phyloP scores from a whole-genome alignment of 1,284 basidiomycete genomes.

The Jaminaea rosea region DNA sequence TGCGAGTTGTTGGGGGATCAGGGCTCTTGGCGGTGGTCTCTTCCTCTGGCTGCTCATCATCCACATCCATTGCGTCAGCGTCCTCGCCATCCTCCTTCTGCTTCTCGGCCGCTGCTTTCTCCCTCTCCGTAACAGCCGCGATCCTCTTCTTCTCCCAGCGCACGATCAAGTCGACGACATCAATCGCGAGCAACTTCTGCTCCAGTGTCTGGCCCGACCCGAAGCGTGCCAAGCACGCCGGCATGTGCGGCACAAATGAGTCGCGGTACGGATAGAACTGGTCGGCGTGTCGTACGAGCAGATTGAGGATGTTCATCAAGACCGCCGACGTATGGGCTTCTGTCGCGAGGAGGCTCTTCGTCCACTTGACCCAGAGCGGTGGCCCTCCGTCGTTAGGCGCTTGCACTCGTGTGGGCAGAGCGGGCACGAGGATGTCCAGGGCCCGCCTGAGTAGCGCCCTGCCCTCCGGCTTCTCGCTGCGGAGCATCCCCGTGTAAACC shows the following conservation, averaged over 20 bases:
- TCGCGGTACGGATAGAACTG: conserved; percentile 89
- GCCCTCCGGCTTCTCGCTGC: conserved; percentile 67
- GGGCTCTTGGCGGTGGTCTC: not conserved
- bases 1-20: too few species aligned
- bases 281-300: conserved; percentile 82
- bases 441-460: conserved; percentile 73
- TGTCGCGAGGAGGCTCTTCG: conserved; percentile 76
- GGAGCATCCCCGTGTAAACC: conserved; percentile 89
- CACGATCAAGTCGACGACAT: conserved; percentile 48
- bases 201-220: not conserved
- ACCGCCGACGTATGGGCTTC: conserved; percentile 72
- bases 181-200: conserved; percentile 60
- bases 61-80: not conserved
- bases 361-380: conserved; percentile 81
- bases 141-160: conserved; percentile 50
- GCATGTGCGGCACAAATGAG: conserved; percentile 91
- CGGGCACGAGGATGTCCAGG: conserved; percentile 79
- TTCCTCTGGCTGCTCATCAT: not conserved
- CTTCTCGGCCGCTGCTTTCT: conserved; percentile 8
- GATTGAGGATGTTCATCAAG: conserved; percentile 78
- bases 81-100: conserved; percentile 18
- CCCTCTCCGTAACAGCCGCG: conserved; percentile 2
- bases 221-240: conserved; percentile 59
- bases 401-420: conserved; percentile 57
- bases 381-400: conserved; percentile 51